Percentiles rank a stretch among this genome's conserved stretches.
Evolutionary conservation across 495 filamentous ascomycete genomes (phyloP).

Genomic region (Bryoglossum gracile): DNA sequence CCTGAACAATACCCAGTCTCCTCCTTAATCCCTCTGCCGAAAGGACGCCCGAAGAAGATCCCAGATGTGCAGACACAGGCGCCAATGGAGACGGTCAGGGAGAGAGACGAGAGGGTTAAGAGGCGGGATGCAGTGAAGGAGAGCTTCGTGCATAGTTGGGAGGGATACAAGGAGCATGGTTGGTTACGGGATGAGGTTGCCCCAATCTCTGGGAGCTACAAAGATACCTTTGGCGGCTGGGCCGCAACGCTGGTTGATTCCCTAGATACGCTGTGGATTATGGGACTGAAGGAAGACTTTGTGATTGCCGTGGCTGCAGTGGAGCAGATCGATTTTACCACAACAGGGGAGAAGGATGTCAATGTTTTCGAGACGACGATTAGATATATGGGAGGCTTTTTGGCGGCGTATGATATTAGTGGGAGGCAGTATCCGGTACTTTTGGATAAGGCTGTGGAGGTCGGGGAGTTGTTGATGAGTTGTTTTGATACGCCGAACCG

Average conservation of each 20-base stretch:
- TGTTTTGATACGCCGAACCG: constrained; percentile 87
- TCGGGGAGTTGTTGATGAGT: constrained; percentile 75
- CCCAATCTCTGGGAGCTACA: constrained; percentile 51
- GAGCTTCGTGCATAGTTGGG: constrained; percentile 66
- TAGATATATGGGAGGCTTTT: constrained; percentile 67
- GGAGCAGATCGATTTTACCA: constrained; percentile 76
- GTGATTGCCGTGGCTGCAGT: constrained; percentile 68
- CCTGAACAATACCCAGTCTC: constrained; percentile 42
- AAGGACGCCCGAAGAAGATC: constrained; percentile 27
- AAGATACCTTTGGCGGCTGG: constrained; percentile 84
- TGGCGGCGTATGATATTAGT: constrained; percentile 72
- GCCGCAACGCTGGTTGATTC: constrained; percentile 87
- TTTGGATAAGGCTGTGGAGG: constrained; percentile 70
- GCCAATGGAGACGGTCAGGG: constrained; percentile 19
- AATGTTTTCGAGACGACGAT: constrained; percentile 78
- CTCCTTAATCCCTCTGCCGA: constrained; percentile 41
- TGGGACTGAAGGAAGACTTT: constrained; percentile 79
- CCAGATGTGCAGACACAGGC: constrained; percentile 18
- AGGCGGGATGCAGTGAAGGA: constrained; percentile 44
- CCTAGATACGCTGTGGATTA: constrained; percentile 86
- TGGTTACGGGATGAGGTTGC: constrained; percentile 75
- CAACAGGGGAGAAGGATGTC: constrained; percentile 44
- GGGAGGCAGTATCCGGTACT: constrained; percentile 49
- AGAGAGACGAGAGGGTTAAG: constrained; percentile 14
- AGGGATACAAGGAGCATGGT: constrained; percentile 65